Conservation (phyloP, 345 rosid species). For the Rhizophora apiculata region DNA sequence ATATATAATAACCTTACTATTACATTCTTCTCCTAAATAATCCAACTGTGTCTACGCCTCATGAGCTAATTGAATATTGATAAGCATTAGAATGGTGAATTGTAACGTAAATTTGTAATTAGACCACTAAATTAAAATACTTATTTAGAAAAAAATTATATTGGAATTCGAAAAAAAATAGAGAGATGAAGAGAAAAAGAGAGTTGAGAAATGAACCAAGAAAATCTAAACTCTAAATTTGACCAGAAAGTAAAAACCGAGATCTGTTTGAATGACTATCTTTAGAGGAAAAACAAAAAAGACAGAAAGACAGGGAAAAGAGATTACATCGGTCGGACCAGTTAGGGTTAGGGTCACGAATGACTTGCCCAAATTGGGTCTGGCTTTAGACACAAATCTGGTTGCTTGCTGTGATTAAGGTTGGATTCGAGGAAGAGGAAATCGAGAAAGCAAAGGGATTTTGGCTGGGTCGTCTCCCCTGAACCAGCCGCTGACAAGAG, state of each 20-base stretch:
- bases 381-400: conserved; percentile 11
- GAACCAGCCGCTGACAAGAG: not conserved
- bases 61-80: too few relatives aligned
- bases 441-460: not conserved
- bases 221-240: too few relatives aligned
- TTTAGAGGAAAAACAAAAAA: not conserved
- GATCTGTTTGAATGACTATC: not conserved
- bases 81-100: too few relatives aligned
- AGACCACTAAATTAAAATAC: too few relatives aligned
- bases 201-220: too few relatives aligned
- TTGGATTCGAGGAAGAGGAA: not conserved
- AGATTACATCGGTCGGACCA: conserved; percentile 10
- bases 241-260: not conserved
- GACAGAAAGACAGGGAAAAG: not conserved
- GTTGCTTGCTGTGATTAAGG: not conserved
- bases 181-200: too few relatives aligned
- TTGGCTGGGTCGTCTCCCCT: not conserved
- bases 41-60: too few relatives aligned
- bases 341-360: conserved; percentile 7
- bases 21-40: too few relatives aligned
- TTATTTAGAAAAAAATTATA: too few relatives aligned
- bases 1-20: too few relatives aligned
- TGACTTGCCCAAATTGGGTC: conserved; percentile 6
- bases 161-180: too few relatives aligned
- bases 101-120: too few relatives aligned